Evolutionary conservation across 306 rosid species (phyloP).

Genomic region (Styphnolobium japonicum): DNA sequence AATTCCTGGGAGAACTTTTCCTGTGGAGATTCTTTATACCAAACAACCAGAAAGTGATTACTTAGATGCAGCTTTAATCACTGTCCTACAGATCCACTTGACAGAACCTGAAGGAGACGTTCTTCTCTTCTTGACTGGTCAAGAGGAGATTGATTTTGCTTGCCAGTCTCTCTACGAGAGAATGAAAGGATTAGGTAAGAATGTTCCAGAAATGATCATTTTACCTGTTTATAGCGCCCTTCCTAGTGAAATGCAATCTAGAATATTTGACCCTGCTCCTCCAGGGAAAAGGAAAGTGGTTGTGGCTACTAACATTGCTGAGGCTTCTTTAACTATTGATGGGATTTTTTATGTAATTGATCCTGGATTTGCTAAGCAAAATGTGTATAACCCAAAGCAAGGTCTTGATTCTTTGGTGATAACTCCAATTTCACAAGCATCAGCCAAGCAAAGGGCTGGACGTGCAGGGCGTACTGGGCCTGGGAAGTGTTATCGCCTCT

Average conservation of each 20-base stretch:
- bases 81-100: constrained; percentile 82
- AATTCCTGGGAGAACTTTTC: constrained; percentile 87
- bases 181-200: constrained; percentile 77
- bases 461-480: constrained; percentile 93
- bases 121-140: constrained; percentile 92
- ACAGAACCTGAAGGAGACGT: constrained; percentile 90
- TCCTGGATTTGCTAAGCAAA: constrained; percentile 90
- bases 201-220: constrained; percentile 75
- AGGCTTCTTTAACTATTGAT: constrained; percentile 88
- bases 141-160: constrained; percentile 89
- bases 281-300: constrained; percentile 89
- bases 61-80: constrained; percentile 70
- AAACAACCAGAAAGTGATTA: constrained; percentile 87
- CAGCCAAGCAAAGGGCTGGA: constrained; percentile 86
- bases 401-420: constrained; percentile 82
- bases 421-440: constrained; percentile 87
- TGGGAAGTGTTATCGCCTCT: constrained; percentile 83
- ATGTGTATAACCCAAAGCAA: constrained; percentile 79
- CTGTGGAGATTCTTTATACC: constrained; percentile 74
- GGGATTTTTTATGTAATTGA: constrained; percentile 82
- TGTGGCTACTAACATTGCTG: constrained; percentile 92
- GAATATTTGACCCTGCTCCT: constrained; percentile 86
- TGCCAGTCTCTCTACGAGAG: constrained; percentile 85
- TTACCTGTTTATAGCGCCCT: constrained; percentile 85
- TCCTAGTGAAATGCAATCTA: constrained; percentile 84